Evolutionary conservation across 2,329 filamentous ascomycete genomes (phyloP).

Genomic region (Nothophoma quercina): DNA sequence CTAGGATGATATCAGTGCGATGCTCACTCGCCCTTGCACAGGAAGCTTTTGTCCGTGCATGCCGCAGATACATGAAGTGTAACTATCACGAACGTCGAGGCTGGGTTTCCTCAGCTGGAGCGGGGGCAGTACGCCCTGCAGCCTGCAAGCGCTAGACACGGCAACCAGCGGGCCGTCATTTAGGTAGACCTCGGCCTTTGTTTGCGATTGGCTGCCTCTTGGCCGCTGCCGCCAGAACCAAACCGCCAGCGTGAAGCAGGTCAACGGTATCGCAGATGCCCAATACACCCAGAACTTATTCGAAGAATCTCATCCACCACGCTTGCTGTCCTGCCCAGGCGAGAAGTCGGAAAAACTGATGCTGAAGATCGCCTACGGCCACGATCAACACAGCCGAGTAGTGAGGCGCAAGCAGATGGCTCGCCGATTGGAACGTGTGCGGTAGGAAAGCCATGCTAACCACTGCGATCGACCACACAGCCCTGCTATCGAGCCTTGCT

Average conservation of each 20-base stretch:
- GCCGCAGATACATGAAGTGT: no score
- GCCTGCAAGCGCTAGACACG: no score
- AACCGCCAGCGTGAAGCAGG: constrained; percentile 17
- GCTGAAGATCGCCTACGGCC: constrained; percentile 30
- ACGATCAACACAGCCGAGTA: neutral
- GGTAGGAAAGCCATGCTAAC: constrained; percentile 33
- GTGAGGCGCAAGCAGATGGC: neutral
- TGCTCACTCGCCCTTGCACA: no score
- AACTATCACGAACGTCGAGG: no score
- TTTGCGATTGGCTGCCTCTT: no score
- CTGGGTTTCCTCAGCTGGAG: no score
- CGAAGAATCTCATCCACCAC: constrained; percentile 22
- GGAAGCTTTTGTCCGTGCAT: no score
- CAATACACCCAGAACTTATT: constrained; percentile 33
- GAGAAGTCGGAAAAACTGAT: constrained; percentile 32
- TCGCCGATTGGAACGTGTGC: constrained; percentile 28
- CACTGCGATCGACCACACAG: constrained; percentile 27
- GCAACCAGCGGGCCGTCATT: no score
- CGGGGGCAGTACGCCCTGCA: no score
- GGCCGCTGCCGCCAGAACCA: constrained; percentile 23
- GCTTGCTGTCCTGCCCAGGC: constrained; percentile 1
- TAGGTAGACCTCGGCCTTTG: no score
- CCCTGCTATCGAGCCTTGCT: constrained; percentile 21
- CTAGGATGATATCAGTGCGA: no score
- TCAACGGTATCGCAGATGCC: constrained; percentile 26